Percentiles rank a stretch among this genome's conserved stretches.
Conservation (phyloP, 164 flowering plant species). For the Dillenia suffruticosa region DNA sequence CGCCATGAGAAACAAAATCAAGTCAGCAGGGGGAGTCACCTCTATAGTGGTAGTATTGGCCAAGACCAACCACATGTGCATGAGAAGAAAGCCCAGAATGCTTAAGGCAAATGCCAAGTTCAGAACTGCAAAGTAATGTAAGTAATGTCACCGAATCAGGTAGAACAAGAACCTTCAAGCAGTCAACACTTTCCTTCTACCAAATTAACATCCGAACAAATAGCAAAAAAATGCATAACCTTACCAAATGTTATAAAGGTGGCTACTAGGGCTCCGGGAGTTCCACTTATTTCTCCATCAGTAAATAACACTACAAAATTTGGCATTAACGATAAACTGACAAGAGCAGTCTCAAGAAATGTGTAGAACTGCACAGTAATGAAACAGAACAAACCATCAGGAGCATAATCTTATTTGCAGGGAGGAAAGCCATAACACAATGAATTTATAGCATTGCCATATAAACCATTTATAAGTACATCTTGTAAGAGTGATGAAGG, state of each 20-base stretch:
- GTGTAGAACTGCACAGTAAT: constrained; percentile 45
- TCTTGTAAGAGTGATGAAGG: too few species aligned
- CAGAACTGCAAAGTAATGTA: constrained; percentile 25
- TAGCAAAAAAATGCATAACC: not conserved
- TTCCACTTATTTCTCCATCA: constrained; percentile 48
- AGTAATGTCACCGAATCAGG: not conserved
- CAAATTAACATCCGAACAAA: too few species aligned
- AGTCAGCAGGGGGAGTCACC: constrained; percentile 21
- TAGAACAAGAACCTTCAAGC: not conserved
- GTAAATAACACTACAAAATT: constrained; percentile 45
- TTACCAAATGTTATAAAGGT: constrained; percentile 55
- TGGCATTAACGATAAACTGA: constrained; percentile 41
- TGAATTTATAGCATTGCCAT: too few species aligned
- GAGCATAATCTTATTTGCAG: too few species aligned
- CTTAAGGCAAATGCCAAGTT: constrained; percentile 57
- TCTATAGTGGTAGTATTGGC: constrained; percentile 57
- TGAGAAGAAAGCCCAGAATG: constrained; percentile 46
- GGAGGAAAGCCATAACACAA: too few species aligned
- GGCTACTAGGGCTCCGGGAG: constrained; percentile 51
- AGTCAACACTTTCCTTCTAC: too few species aligned
- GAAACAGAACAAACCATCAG: too few species aligned
- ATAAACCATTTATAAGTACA: too few species aligned
- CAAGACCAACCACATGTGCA: constrained; percentile 45
- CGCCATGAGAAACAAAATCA: not conserved
- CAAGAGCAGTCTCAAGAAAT: constrained; percentile 50